phyloP scores from a whole-genome alignment of 1,284 basidiomycete genomes.

The Heterobasidion parviporum region DNA sequence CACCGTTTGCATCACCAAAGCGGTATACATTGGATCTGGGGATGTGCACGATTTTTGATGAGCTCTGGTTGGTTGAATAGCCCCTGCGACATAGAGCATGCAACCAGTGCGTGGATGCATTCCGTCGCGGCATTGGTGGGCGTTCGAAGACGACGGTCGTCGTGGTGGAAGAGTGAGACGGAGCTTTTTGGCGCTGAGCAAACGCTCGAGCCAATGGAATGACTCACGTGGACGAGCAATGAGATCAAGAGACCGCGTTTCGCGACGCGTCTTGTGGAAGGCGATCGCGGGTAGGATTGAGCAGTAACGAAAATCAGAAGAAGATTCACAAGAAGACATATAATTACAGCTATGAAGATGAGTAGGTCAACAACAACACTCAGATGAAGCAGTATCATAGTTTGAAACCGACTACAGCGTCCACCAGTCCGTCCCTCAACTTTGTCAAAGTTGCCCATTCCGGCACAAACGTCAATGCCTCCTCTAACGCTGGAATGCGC shows the following conservation, averaged over 20 bases:
- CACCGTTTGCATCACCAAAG: constrained; percentile 38
- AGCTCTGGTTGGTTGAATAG: background rate
- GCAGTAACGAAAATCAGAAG: too few species aligned
- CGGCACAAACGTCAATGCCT: constrained; percentile 58
- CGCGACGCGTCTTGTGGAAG: too few species aligned
- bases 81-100: background rate
- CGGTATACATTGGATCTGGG: constrained; percentile 39
- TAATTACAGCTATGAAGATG: background rate
- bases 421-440: constrained; percentile 49
- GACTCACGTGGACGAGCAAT: too few species aligned
- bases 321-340: too few species aligned
- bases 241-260: too few species aligned
- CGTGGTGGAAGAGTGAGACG: too few species aligned
- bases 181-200: too few species aligned
- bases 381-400: constrained; percentile 17
- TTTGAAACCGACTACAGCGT: constrained; percentile 40
- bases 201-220: too few species aligned
- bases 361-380: background rate
- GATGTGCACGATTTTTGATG: constrained; percentile 26
- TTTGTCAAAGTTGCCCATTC: constrained; percentile 63
- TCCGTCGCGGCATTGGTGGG: too few species aligned
- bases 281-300: too few species aligned
- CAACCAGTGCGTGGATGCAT: background rate
- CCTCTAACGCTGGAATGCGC: constrained; percentile 66
- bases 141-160: too few species aligned